Conservation (phyloP, 192 early-diverging fungal genomes). For the Spizellomyces sp. region DNA sequence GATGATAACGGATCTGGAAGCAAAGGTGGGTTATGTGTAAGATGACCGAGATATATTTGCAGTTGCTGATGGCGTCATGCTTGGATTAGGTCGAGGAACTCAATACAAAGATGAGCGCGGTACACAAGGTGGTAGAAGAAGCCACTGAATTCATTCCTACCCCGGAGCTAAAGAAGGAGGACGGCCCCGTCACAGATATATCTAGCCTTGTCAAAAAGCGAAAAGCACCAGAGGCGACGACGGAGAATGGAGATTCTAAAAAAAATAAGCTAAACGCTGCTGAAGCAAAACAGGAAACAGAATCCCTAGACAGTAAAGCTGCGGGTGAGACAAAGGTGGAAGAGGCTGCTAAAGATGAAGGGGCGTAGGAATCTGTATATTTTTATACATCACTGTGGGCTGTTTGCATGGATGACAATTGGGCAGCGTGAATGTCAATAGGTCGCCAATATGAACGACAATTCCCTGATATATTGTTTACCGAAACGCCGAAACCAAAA, state of each 20-base stretch:
- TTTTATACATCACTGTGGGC: too few species aligned
- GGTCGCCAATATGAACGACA: too few species aligned
- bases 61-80: neutral
- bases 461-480: too few species aligned
- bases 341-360: too few species aligned
- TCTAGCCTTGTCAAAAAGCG: conserved; percentile 26
- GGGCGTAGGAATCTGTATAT: too few species aligned
- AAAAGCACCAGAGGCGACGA: conserved; percentile 1
- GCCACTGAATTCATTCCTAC: neutral
- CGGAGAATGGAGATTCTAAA: neutral
- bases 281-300: too few species aligned
- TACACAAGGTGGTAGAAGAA: neutral
- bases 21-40: conserved; percentile 3
- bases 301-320: too few species aligned
- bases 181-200: conserved; percentile 13
- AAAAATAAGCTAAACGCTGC: neutral
- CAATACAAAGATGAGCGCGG: conserved; percentile 7
- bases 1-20: conserved; percentile 21
- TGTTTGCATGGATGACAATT: too few species aligned
- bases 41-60: neutral
- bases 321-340: too few species aligned
- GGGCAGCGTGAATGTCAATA: too few species aligned
- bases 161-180: neutral
- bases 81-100: conserved; percentile 17
- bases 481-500: too few species aligned